phyloP scores from a whole-genome alignment of 225 moss, liverwort and hornwort genomes.

The Polytrichum formosum region DNA sequence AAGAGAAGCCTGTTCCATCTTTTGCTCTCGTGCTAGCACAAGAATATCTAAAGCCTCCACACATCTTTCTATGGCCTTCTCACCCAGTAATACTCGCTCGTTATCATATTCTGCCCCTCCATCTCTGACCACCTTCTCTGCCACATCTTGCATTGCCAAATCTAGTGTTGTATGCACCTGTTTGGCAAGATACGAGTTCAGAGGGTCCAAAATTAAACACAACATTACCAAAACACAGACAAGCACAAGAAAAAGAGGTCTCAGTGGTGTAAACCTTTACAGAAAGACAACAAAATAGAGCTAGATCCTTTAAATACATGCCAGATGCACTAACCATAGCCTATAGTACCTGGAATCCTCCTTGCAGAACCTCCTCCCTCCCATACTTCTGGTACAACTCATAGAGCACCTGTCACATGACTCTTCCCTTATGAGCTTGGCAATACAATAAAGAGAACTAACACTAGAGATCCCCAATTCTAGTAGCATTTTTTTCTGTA shows the following conservation, averaged over 20 bases:
- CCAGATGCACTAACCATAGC: too few relatives aligned
- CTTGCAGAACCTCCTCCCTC: constrained; percentile 60
- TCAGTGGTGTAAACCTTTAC: too few relatives aligned
- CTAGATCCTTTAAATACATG: too few relatives aligned
- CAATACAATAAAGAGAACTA: too few relatives aligned
- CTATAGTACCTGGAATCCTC: constrained; percentile 50
- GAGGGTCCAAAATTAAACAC: too few relatives aligned
- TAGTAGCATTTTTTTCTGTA: too few relatives aligned
- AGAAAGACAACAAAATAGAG: too few relatives aligned
- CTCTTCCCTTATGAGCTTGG: too few relatives aligned
- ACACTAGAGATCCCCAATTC: too few relatives aligned
- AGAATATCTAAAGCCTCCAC: constrained; percentile 38
- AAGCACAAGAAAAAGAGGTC: too few relatives aligned
- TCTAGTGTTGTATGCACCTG: constrained; percentile 95
- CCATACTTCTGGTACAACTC: constrained; percentile 88
- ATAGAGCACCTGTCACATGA: constrained; percentile 63
- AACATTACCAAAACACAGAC: too few relatives aligned
- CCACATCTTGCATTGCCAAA: constrained; percentile 83
- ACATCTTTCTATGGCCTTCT: constrained; percentile 57
- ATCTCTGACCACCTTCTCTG: constrained; percentile 72
- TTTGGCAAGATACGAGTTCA: constrained; percentile 14
- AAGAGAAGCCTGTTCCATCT: constrained; percentile 59
- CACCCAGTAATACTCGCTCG: constrained; percentile 70
- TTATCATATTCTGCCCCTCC: constrained; percentile 69
- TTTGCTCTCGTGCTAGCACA: constrained; percentile 42